Evolutionary conservation across 2,329 filamentous ascomycete genomes (phyloP), one percentile per base, ranked within the genome.

Genomic region (Paramyrothecium roridum): DNA sequence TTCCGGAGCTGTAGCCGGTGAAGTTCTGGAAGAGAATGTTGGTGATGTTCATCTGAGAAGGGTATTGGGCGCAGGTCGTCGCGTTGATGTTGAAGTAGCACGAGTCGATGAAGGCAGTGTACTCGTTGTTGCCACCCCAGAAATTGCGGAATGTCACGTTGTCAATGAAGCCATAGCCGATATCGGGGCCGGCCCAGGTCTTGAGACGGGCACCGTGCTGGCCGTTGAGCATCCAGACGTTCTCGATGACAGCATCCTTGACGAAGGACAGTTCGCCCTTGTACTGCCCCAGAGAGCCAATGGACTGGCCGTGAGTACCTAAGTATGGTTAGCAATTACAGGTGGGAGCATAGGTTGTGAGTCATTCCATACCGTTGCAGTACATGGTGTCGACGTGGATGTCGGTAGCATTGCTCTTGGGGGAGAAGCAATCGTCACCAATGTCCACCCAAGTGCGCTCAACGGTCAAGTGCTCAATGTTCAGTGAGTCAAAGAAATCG

Each of bases 11-110:
- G 37, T 61, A 62, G 1, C 63, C 63, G 0, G 61, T 61, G 3
- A 65, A 65, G 58, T 65, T 65, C n/a, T 65, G 52, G 21, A 65
- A 65, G 40, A 62, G 54, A 12, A 65, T 37, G 52, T 65, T 65
- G 33, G 59, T 65, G 22, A 65, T 63, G 53, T 65, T 62, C 59
- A 65, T 62, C 20, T 58, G 54, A 3, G 63, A 65, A 3, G 62
- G 62, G 40, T 65, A 64, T 40, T 58, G 34, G 2, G 62, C 57
- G 40, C 62, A 61, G 10, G 52, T 55, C 2, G 53, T 45, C 2
- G 57, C 45, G 48, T 60, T 50, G 46, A 64, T 59, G 53, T 65
- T 63, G 57, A 65, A 65, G 54, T 65, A 65, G 52, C 63, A 65
- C 0, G 62, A 65, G 50, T 65, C 63, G 21, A 65, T 59, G 26